Base-by-base conservation (phyloP, 345 rosid genomes). In the Abelmoschus esculentus region DNA sequence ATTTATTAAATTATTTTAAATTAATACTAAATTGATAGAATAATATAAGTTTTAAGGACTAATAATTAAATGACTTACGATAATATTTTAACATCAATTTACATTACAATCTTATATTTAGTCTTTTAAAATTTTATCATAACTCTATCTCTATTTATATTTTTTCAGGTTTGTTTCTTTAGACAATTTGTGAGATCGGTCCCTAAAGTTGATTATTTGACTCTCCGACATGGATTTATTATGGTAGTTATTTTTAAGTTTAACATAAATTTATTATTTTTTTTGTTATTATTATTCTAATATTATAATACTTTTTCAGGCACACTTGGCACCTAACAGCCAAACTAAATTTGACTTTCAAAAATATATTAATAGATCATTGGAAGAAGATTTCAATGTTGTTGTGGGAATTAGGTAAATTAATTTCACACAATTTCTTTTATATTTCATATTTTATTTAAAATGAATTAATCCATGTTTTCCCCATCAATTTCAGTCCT, bases 201-300 rank as follows among this genome's bases (percentile, higher is more conserved):
- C 29, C 86, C 90, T 50, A 95, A 87, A 79, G 85, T 89, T 55
- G 99, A 95, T 80, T 95, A 91, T 79, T 72, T 95, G 82, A 85
- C 98, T 26, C 76, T 95, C 10, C 75, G 99, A 67, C 96, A 91
- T 81, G 98, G 98, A 59, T 95, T 95, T 74, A 90, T 95, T 63
- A 88, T 73, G 93, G 99, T 95, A 76, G 8, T 1, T 22, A 13
- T 2, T 6, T 2, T 47, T 47, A 1, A 14, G 4, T 14, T 4
- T 4, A 47, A 47, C 15, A 2, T 15, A 46, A 46, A 11, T 46
- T 46, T 46, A 2, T 9, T 10, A 10, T 46, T 12, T 46, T 46
- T 46, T 0, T 9, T 10, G 2, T 46, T 12, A 47, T 47, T 47
- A 32, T 32, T 3, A 47, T 47, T 47, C 3, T 12, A 13, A 47